These are phyloP conservation scores for Cercophora scortea DNA, from an alignment of 495 filamentous ascomycete genomes.

Conservation along the genomic window DNA sequence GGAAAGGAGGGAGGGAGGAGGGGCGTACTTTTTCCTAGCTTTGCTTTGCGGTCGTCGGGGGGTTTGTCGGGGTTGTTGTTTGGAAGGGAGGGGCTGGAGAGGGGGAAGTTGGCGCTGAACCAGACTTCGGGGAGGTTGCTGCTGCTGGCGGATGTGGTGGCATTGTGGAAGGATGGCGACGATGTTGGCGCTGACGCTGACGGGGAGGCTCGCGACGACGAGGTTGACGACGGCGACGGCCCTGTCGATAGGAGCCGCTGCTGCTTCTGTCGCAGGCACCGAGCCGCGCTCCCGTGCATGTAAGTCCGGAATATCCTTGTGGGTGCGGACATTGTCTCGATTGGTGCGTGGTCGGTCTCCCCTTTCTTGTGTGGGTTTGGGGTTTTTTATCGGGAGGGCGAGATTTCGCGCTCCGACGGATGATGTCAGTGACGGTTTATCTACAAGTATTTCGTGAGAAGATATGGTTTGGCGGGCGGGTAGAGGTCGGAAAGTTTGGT, in stretches of 20 bases:
- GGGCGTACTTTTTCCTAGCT: conserved; percentile 83
- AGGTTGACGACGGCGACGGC: too few species aligned
- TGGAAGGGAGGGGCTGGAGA: neutral
- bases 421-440: conserved; percentile 21
- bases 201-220: too few species aligned
- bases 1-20: neutral
- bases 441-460: neutral
- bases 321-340: conserved; percentile 10
- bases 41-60: conserved; percentile 58
- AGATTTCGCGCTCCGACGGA: conserved; percentile 2
- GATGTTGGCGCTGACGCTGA: neutral
- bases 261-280: too few species aligned
- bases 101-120: conserved; percentile 27
- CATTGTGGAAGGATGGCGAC: neutral
- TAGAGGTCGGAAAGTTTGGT: too few species aligned
- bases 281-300: neutral
- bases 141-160: conserved; percentile 1
- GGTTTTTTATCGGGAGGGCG: neutral
- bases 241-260: too few species aligned
- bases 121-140: conserved; percentile 10
- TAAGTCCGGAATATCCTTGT: conserved; percentile 8
- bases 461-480: neutral
- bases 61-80: conserved; percentile 13
- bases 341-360: neutral
- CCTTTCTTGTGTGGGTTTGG: too few species aligned